A percentile compares a stretch with the other conserved stretches of the same genome.
Evolutionary conservation across 805 yeast species (phyloP).

Genomic region (Metschnikowia aberdeeniae): DNA sequence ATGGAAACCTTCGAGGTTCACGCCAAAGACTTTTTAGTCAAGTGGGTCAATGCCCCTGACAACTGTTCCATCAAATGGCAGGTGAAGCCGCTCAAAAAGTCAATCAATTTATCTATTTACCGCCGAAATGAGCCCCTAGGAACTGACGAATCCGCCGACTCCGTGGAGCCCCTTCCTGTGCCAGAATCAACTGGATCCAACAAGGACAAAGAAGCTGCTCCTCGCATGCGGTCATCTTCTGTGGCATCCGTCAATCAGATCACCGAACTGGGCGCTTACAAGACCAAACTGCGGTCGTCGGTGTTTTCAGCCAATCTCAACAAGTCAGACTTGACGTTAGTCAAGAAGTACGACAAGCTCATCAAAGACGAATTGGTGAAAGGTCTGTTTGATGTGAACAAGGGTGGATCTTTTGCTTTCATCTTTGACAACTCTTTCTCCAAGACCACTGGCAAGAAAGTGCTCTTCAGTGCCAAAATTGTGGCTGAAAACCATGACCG

Average conservation of each 20-base stretch:
- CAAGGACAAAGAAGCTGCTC: neutral
- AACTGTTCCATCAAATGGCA: slow-evolving; percentile 70
- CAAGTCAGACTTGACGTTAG: slow-evolving; percentile 44
- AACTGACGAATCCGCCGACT: neutral
- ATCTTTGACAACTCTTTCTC: slow-evolving; percentile 91
- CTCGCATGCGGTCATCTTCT: slow-evolving; percentile 25
- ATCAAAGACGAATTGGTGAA: slow-evolving; percentile 56
- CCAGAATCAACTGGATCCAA: neutral
- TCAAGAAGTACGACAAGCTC: slow-evolving; percentile 53
- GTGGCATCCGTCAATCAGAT: slow-evolving; percentile 32
- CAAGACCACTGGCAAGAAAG: slow-evolving; percentile 76
- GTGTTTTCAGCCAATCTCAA: slow-evolving; percentile 37
- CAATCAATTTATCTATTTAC: slow-evolving; percentile 40
- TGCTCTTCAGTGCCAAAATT: slow-evolving; percentile 52
- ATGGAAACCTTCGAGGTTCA: slow-evolving; percentile 94
- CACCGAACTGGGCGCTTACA: slow-evolving; percentile 29
- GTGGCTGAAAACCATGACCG: neutral
- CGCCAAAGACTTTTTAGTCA: slow-evolving; percentile 81
- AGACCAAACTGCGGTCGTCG: slow-evolving; percentile 33
- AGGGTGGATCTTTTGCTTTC: slow-evolving; percentile 77
- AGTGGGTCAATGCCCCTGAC: slow-evolving; percentile 82
- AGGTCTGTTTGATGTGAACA: slow-evolving; percentile 55
- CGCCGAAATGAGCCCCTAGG: slow-evolving; percentile 23
- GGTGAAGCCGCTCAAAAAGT: slow-evolving; percentile 61
- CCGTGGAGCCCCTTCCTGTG: neutral